Evolutionary conservation across 73 alveolate species (phyloP).

Genomic region (Tetrahymena borealis): DNA sequence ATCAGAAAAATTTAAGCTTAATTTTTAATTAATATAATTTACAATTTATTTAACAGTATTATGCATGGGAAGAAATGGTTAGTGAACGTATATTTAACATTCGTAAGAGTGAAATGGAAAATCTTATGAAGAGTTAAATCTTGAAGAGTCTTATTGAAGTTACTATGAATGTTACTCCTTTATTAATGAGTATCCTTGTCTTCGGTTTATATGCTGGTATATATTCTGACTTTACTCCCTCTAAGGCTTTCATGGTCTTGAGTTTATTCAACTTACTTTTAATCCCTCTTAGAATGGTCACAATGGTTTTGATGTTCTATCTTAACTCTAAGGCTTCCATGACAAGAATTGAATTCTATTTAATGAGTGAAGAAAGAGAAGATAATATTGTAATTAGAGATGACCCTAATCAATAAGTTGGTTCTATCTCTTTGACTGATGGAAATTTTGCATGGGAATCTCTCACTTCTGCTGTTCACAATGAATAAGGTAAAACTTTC

Average conservation of each 20-base stretch:
- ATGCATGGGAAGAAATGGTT: slow-evolving; percentile 70
- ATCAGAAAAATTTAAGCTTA: not conserved
- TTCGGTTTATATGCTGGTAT: slow-evolving; percentile 46
- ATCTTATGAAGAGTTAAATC: slow-evolving; percentile 32
- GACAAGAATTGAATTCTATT: slow-evolving; percentile 44
- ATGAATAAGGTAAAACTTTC: not conserved
- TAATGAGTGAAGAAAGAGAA: not conserved
- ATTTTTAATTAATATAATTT: not conserved
- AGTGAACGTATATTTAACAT: slow-evolving; percentile 44
- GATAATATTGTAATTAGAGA: not conserved
- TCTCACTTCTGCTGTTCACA: not conserved
- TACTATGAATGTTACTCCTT: slow-evolving; percentile 54
- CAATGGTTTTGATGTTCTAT: slow-evolving; percentile 57
- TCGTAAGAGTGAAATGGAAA: slow-evolving; percentile 56
- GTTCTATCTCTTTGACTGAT: not conserved
- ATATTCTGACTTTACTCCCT: slow-evolving; percentile 57
- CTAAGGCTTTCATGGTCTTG: slow-evolving; percentile 58
- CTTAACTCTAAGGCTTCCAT: slow-evolving; percentile 58
- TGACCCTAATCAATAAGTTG: not conserved
- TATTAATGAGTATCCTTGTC: slow-evolving; percentile 43
- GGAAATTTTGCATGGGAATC: not conserved
- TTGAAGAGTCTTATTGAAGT: slow-evolving; percentile 44
- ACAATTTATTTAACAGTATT: not conserved
- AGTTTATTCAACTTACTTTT: slow-evolving; percentile 55
- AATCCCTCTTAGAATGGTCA: slow-evolving; percentile 67